phyloP scores from a whole-genome alignment of 1,284 basidiomycete species.

The Moesziomyces sp. region DNA sequence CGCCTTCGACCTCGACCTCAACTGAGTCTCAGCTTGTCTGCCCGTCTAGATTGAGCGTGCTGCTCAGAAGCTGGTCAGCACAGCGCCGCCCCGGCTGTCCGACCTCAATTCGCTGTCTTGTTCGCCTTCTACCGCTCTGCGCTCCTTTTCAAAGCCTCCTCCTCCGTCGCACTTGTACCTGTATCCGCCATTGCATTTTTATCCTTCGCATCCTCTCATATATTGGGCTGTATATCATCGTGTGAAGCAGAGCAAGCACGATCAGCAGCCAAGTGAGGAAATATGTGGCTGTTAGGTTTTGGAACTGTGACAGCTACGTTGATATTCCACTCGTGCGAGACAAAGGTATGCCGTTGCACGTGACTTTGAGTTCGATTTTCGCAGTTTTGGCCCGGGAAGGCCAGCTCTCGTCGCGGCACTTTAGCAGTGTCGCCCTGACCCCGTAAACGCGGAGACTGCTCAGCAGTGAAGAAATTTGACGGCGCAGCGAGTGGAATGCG shows the following conservation, averaged over 20 bases:
- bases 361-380: slow-evolving; percentile 31
- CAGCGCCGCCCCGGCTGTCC: too few species aligned
- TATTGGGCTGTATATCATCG: not conserved
- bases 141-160: too few species aligned
- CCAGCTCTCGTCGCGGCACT: not conserved
- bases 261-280: too few species aligned
- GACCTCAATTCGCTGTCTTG: too few species aligned
- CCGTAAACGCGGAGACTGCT: not conserved
- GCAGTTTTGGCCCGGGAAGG: slow-evolving; percentile 1
- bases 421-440: slow-evolving; percentile 6
- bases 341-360: slow-evolving; percentile 6
- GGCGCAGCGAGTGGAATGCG: not conserved
- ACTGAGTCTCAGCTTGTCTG: slow-evolving; percentile 18
- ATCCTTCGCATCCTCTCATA: not conserved
- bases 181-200: not conserved
- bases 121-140: too few species aligned
- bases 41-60: not conserved
- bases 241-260: too few species aligned
- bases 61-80: too few species aligned
- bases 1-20: slow-evolving; percentile 59
- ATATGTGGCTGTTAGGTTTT: not conserved
- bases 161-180: not conserved
- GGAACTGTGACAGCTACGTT: too few species aligned
- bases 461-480: slow-evolving; percentile 30
- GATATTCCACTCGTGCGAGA: slow-evolving; percentile 15